These are phyloP conservation scores for Streptanthus diversifolius DNA, from an alignment of 345 rosid species.

Conservation along the genomic window DNA sequence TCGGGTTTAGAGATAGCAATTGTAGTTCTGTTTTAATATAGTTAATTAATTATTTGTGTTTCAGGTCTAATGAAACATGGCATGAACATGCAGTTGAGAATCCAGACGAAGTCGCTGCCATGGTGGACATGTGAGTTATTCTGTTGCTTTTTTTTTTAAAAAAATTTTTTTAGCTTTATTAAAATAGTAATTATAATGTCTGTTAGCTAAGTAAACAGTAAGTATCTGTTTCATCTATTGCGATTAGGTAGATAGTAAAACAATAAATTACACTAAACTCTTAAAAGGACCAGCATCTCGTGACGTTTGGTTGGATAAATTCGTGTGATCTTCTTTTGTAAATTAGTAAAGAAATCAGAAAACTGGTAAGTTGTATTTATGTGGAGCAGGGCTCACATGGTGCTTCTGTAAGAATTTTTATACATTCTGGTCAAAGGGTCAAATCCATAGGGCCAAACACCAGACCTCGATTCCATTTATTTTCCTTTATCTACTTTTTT, in stretches of 20 bases:
- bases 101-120: slow-evolving; percentile 70
- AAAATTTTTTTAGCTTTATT: background rate
- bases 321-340: background rate
- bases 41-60: background rate
- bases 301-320: slow-evolving; percentile 1
- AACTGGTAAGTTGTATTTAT: slow-evolving; percentile 27
- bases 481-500: background rate
- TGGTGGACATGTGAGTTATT: slow-evolving; percentile 75
- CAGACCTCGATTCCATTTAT: slow-evolving; percentile 24
- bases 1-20: background rate
- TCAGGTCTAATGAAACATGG: slow-evolving; percentile 52
- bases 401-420: slow-evolving; percentile 21
- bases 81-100: slow-evolving; percentile 60
- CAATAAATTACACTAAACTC: slow-evolving; percentile 1
- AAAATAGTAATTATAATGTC: background rate
- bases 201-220: background rate
- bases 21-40: background rate
- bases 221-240: background rate
- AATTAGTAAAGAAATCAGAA: background rate
- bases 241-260: slow-evolving; percentile 9
- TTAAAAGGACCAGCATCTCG: slow-evolving; percentile 3
- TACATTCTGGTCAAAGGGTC: slow-evolving; percentile 31
- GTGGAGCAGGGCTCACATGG: slow-evolving; percentile 35
- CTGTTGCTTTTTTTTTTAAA: background rate
- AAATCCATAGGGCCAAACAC: slow-evolving; percentile 24